Base-by-base conservation (phyloP, 2,329 filamentous ascomycete genomes). In the Curvularia lunata region DNA sequence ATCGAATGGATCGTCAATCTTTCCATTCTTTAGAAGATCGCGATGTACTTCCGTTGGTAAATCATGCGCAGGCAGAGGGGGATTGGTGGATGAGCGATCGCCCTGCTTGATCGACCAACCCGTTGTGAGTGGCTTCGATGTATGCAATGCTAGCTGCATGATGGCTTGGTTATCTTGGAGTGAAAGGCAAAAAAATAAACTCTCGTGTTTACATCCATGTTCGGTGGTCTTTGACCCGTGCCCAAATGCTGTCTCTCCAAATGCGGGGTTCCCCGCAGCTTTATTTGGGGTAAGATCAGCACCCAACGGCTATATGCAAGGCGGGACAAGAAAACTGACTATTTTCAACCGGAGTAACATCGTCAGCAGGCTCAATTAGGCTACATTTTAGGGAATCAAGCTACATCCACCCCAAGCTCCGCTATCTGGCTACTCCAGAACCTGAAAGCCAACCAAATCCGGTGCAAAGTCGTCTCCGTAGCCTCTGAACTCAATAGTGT, bases 1-100 rank as follows among this genome's bases (percentile, higher is more conserved):
- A 3, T 80, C 65, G 60, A 82, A 82, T 0, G 81, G 81, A 61
- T 83, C 80, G 7, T 76, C 73, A 32, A 83, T 82, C 76, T 75
- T 78, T 48, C 75, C 72, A 60, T 82, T 74, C 54, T 77, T 75
- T n/a, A 82, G 73, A 32, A 82, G 70, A 55, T 82, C 80, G 40
- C 81, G 70, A 61, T 81, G 78, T 12, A 82, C 72, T 62, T 81
- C 81, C 1, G 80, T 82, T 1, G 80, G 80, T 4, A 81, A 75
- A 47, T 68, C 68, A 32, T 75, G 71, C 18, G 80, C 79, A 4
- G 79, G 72, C 19, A 81, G 64, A 76, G 78, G 81, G 13, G 67
- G 66, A 47, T 70, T 60, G 21, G 77, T 69, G 7, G 75, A 69
- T 2, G 65, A 61, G 48, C 78, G 74, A 55, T 77, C 73, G n/a